These are phyloP conservation scores for Guyanaporus albipodus DNA, from an alignment of 768 basidiomycete genomes.

Conservation along the genomic window DNA sequence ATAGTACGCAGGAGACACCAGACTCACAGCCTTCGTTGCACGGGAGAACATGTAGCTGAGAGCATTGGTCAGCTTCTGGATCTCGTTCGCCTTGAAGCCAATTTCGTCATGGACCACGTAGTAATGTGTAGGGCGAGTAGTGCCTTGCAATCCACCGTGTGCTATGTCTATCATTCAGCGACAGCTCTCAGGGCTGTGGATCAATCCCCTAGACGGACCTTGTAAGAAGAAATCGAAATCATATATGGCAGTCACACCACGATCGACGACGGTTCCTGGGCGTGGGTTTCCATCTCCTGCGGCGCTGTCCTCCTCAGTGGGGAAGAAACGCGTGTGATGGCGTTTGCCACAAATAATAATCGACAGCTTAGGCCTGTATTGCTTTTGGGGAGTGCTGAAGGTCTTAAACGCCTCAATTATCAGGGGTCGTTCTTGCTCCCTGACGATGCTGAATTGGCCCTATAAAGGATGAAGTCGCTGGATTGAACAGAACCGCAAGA, in stretches of 20 bases:
- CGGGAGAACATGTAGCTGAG: conserved; percentile 56
- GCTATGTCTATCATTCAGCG: conserved; percentile 19
- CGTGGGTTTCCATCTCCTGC: conserved; percentile 47
- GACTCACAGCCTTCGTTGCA: conserved; percentile 46
- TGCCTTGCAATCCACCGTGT: conserved; percentile 45
- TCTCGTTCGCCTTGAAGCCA: conserved; percentile 42
- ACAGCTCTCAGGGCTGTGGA: background rate
- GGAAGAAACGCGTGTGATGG: conserved; percentile 56
- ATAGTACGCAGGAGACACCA: conserved; percentile 38
- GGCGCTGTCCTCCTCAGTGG: conserved; percentile 40
- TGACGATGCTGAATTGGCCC: conserved; percentile 49
- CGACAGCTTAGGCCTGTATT: conserved; percentile 45
- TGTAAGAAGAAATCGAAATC: conserved; percentile 56
- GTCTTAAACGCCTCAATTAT: conserved; percentile 40
- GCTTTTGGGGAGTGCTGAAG: conserved; percentile 34
- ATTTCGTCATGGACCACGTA: conserved; percentile 55
- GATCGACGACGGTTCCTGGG: conserved; percentile 53
- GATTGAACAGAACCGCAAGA: background rate
- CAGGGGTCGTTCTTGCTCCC: conserved; percentile 40
- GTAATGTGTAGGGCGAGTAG: conserved; percentile 52
- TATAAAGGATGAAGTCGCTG: conserved; percentile 19
- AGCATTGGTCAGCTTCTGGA: conserved; percentile 53
- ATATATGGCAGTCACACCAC: conserved; percentile 51
- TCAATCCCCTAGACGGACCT: conserved; percentile 31
- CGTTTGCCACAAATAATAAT: conserved; percentile 57